These are phyloP conservation scores for Sphaerulina populicola DNA, from an alignment of 2,329 filamentous ascomycete genomes.

Conservation along the genomic window DNA sequence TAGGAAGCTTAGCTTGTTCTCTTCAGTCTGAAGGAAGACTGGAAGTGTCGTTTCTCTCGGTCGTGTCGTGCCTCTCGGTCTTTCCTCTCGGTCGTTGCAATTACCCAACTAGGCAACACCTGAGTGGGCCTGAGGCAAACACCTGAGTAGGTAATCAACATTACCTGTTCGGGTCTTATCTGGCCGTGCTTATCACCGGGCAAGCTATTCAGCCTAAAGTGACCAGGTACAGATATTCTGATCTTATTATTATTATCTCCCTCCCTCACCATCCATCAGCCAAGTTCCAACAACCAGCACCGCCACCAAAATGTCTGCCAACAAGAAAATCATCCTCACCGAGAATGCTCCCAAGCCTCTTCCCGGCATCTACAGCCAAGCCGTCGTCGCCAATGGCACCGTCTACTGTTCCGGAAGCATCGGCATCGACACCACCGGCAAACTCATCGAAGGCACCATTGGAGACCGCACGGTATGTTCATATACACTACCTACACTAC, in stretches of 20 bases:
- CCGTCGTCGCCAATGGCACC: constrained; percentile 47
- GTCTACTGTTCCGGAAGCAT: constrained; percentile 64
- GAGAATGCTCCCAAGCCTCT: constrained; percentile 25
- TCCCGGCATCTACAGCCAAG: constrained; percentile 29
- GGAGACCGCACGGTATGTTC: constrained; percentile 48
- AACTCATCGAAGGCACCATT: constrained; percentile 51
- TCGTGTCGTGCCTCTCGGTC: no score
- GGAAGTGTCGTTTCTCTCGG: no score
- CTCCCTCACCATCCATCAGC: not conserved
- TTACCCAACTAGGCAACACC: no score
- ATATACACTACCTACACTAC: no score
- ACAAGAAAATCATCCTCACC: constrained; percentile 26
- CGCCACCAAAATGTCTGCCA: constrained; percentile 17
- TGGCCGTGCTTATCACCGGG: not conserved
- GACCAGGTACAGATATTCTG: no score
- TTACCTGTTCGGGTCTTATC: no score
- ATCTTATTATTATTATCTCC: no score
- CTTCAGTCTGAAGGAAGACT: no score
- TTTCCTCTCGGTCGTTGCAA: no score
- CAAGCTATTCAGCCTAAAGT: not conserved
- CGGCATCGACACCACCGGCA: constrained; percentile 47
- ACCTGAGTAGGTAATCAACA: no score
- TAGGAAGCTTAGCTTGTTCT: no score
- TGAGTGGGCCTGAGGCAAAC: no score
- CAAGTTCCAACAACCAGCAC: not conserved